Evolutionary conservation across 2,329 filamentous ascomycete species (phyloP).

Genomic region (Diaporthe eres): DNA sequence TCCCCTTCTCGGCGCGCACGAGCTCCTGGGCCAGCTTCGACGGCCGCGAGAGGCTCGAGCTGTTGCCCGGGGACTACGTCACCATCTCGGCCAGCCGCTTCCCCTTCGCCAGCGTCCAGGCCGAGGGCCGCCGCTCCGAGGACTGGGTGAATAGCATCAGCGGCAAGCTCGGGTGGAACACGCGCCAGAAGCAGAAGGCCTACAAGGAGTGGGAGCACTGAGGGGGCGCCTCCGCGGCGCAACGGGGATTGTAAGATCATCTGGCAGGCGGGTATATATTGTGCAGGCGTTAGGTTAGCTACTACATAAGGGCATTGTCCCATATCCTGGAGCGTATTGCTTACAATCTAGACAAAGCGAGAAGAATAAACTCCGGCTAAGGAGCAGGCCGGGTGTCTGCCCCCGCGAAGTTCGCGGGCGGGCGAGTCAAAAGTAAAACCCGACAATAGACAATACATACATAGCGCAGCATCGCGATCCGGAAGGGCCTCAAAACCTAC

Average conservation of each 20-base stretch:
- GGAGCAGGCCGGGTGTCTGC: background rate
- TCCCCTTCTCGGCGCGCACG: constrained; percentile 93
- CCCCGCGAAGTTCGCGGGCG: background rate
- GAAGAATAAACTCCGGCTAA: background rate
- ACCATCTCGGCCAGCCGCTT: constrained; percentile 86
- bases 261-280: background rate
- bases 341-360: background rate
- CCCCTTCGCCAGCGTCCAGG: constrained; percentile 84
- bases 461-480: constrained; percentile 1
- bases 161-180: constrained; percentile 86
- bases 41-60: constrained; percentile 87
- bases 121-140: constrained; percentile 77
- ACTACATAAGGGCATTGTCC: background rate
- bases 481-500: background rate
- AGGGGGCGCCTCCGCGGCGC: background rate
- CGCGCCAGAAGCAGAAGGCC: constrained; percentile 80
- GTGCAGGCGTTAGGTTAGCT: background rate
- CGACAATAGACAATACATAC: background rate
- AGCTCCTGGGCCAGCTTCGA: constrained; percentile 99
- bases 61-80: constrained; percentile 84
- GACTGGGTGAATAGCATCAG: constrained; percentile 89
- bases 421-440: background rate
- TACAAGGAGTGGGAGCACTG: constrained; percentile 61
- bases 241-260: background rate
- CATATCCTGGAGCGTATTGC: background rate